These are phyloP conservation scores for Hortiboletus campestris DNA, from an alignment of 768 basidiomycete genomes.

Conservation along the genomic window DNA sequence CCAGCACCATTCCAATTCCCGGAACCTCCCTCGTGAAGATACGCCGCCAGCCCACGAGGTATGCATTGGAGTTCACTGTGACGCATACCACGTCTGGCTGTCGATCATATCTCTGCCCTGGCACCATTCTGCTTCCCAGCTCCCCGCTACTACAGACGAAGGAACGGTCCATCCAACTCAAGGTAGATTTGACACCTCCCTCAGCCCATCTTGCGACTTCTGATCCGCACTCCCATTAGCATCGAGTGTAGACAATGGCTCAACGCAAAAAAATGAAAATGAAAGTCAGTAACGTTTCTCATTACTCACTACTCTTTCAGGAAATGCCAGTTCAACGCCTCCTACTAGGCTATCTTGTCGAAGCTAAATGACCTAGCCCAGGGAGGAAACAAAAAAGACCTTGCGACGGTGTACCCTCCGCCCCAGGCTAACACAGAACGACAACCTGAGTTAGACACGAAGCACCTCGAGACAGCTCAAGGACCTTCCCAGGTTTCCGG, in stretches of 20 bases:
- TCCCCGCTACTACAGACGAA: not conserved
- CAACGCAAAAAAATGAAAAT: not conserved
- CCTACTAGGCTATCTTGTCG: not conserved
- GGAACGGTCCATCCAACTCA: not conserved
- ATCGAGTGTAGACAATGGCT: not conserved
- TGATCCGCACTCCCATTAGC: not conserved
- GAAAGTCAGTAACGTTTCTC: not conserved
- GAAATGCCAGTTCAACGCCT: not conserved
- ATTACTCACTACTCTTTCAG: not conserved
- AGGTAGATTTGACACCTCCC: not conserved
- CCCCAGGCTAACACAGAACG: not conserved
- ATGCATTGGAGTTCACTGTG: not conserved
- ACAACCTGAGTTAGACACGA: not conserved
- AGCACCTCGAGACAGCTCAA: too few relatives aligned
- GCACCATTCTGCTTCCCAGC: not conserved
- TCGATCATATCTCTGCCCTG: not conserved
- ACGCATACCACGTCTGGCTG: not conserved
- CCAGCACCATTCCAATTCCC: not conserved
- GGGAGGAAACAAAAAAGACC: not conserved
- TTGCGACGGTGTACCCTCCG: not conserved
- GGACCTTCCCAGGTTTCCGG: not conserved
- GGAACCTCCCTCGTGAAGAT: not conserved
- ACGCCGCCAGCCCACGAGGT: not conserved
- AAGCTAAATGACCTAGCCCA: not conserved
- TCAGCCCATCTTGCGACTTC: not conserved